Evolutionary conservation across 768 basidiomycete species (phyloP), one percentile per base, ranked within the genome.

Genomic region (Erythrobasidium yunnanense): DNA sequence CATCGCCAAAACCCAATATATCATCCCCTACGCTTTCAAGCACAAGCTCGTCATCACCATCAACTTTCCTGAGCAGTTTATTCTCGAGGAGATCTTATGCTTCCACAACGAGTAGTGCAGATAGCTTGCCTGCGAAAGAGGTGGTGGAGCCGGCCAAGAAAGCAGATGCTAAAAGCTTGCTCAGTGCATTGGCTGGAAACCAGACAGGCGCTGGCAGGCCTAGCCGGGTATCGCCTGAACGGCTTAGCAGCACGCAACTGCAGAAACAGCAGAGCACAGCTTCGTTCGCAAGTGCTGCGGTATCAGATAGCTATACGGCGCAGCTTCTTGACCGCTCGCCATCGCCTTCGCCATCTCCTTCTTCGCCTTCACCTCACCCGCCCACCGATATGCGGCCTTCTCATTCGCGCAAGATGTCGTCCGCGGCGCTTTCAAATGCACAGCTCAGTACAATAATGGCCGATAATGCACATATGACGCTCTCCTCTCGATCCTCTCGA

Each of bases 141-240:
- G n/a, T n/a, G n/a, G n/a, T n/a, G n/a, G n/a, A n/a, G n/a, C n/a
- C n/a, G n/a, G n/a, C n/a, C n/a, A n/a, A n/a, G n/a, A n/a, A n/a
- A n/a, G n/a, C n/a, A n/a, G n/a, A 58, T 27, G 56, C 56, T 8
- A 35, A 46, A 32, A 42, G 38, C 32, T 8, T 58, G 45, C 25
- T 58, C 20, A 58, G 56, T 20, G 56, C 56, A 8, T 45, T 58
- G 17, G 56, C 38, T 20, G 56, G n/a, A n/a, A n/a, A n/a, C n/a
- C n/a, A n/a, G n/a, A n/a, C n/a, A n/a, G n/a, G n/a, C n/a, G n/a
- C n/a, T n/a, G n/a, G n/a, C n/a, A n/a, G n/a, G n/a, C n/a, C n/a
- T n/a, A n/a, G n/a, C n/a, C n/a, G 38, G 38, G 38, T 42, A 42
- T 42, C 38, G n/a, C n/a, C n/a, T n/a, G n/a, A n/a, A n/a, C n/a